These are phyloP conservation scores for Neodidymelliopsis sp. DNA, from an alignment of 2,329 filamentous ascomycete species.

Conservation along the genomic window DNA sequence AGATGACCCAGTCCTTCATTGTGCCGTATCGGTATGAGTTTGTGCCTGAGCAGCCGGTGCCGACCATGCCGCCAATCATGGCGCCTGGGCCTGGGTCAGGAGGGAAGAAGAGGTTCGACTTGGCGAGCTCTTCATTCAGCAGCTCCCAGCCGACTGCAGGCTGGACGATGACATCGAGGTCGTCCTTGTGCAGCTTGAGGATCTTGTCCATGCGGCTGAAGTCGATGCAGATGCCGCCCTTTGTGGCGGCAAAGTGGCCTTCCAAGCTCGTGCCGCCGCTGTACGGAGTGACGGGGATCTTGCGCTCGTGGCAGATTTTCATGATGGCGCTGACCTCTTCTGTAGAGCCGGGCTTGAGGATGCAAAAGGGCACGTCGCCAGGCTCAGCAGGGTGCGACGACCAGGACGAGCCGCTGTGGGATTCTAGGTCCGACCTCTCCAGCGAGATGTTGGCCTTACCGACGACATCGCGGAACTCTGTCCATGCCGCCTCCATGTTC, in stretches of 20 bases:
- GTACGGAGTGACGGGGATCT: constrained; percentile 86
- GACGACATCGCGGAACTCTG: constrained; percentile 67
- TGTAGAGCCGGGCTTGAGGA: constrained; percentile 79
- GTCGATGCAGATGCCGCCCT: constrained; percentile 84
- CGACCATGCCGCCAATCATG: constrained; percentile 90
- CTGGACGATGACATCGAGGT: constrained; percentile 66
- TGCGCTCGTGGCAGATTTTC: constrained; percentile 82
- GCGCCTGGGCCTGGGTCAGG: constrained; percentile 90
- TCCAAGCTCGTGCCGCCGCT: constrained; percentile 89
- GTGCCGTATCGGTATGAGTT: constrained; percentile 94
- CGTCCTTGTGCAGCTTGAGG: constrained; percentile 74
- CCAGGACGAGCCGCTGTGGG: constrained; percentile 69
- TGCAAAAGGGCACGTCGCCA: constrained; percentile 60
- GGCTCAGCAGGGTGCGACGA: constrained; percentile 60
- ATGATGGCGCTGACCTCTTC: constrained; percentile 87
- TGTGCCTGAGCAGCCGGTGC: constrained; percentile 79
- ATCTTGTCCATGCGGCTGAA: constrained; percentile 87
- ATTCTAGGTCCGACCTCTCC: constrained; percentile 59
- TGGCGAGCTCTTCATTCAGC: constrained; percentile 78
- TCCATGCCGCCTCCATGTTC: constrained; percentile 70
- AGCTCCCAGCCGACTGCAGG: constrained; percentile 84
- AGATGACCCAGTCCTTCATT: constrained; percentile 93
- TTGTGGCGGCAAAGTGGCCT: constrained; percentile 84
- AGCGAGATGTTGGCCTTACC: constrained; percentile 71
- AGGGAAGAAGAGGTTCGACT: constrained; percentile 83